Conservation (phyloP, 1,139 yeast species). For the Blastobotrys malaysiensis region DNA sequence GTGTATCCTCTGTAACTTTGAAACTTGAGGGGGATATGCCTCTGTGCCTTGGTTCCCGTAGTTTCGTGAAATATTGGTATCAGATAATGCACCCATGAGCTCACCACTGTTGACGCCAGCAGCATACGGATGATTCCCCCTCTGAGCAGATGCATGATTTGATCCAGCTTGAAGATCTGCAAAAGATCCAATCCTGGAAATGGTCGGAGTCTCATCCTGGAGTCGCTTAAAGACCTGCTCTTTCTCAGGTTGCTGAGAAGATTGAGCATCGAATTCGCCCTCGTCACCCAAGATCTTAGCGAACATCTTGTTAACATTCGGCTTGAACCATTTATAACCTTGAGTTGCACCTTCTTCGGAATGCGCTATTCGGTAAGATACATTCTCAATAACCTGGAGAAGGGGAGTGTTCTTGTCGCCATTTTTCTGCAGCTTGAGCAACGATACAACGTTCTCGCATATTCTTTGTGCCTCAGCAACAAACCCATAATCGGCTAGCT, state of each 20-base stretch:
- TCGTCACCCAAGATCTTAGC: slow-evolving; percentile 92
- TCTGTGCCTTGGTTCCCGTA: background rate
- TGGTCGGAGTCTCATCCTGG: slow-evolving; percentile 7
- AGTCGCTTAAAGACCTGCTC: slow-evolving; percentile 31
- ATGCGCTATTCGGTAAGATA: slow-evolving; percentile 21
- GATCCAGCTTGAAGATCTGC: slow-evolving; percentile 8
- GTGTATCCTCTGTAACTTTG: background rate
- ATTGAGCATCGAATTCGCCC: slow-evolving; percentile 36
- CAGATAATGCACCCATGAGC: background rate
- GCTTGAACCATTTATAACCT: slow-evolving; percentile 57
- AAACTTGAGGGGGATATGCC: background rate
- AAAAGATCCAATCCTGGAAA: slow-evolving; percentile 12
- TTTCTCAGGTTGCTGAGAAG: slow-evolving; percentile 31
- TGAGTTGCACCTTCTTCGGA: slow-evolving; percentile 31
- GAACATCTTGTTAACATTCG: slow-evolving; percentile 73
- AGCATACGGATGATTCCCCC: background rate
- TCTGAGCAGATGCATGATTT: background rate
- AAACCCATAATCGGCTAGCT: slow-evolving; percentile 59
- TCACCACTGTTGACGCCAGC: background rate
- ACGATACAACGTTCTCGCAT: slow-evolving; percentile 46
- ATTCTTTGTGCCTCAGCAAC: slow-evolving; percentile 54
- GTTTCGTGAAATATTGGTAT: background rate
- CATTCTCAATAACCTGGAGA: slow-evolving; percentile 31
- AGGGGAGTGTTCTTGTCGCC: background rate
- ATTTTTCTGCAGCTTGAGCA: slow-evolving; percentile 35